These are phyloP conservation scores for Miscanthus sacchariflorus DNA, from an alignment of 202 grass and related monocot species.

Conservation along the genomic window DNA sequence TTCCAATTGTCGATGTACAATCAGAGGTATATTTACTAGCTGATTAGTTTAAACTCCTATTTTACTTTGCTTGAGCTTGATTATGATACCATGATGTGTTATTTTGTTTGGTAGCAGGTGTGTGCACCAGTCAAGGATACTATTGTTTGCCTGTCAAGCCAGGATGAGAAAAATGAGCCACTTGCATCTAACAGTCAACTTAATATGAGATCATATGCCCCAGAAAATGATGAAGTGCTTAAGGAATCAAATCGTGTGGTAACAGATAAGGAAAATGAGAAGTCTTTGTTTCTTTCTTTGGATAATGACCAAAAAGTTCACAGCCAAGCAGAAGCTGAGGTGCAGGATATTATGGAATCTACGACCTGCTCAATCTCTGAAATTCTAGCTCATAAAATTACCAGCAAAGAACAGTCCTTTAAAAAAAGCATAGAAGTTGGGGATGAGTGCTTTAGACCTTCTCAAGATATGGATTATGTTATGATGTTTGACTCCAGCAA, in stretches of 20 bases:
- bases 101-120: conserved; percentile 37
- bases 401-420: conserved; percentile 20
- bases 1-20: conserved; percentile 24
- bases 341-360: conserved; percentile 31
- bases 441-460: conserved; percentile 24
- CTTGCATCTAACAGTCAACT: conserved; percentile 33
- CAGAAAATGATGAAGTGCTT: conserved; percentile 27
- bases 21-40: conserved; percentile 42
- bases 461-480: conserved; percentile 39
- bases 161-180: conserved; percentile 42
- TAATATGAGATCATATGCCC: conserved; percentile 24
- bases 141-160: conserved; percentile 32
- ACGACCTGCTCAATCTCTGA: conserved; percentile 8
- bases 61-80: conserved; percentile 39
- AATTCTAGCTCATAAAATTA: conserved; percentile 7
- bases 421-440: conserved; percentile 33
- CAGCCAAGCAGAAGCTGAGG: conserved; percentile 13
- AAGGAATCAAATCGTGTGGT: conserved; percentile 28
- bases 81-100: conserved; percentile 42
- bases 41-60: conserved; percentile 3
- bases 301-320: conserved; percentile 38
- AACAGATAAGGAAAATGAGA: conserved; percentile 27
- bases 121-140: conserved; percentile 30
- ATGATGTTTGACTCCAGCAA: conserved; percentile 42
- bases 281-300: conserved; percentile 29